These are phyloP conservation scores for Ceratocystis albifundus DNA, from an alignment of 2,329 filamentous ascomycete genomes.

Conservation along the genomic window DNA sequence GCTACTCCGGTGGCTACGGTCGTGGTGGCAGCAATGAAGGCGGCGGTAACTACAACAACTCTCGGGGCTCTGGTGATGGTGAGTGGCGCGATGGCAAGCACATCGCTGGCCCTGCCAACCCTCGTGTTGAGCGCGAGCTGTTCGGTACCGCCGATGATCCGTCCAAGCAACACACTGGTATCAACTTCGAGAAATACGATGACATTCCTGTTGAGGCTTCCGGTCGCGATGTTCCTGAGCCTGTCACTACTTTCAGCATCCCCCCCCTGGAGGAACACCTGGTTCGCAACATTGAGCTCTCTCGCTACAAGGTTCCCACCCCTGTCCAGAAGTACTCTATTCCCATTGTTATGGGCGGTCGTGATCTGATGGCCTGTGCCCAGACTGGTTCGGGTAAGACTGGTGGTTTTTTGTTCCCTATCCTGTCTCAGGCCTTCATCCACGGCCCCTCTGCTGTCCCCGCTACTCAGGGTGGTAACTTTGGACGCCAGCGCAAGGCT, in stretches of 20 bases:
- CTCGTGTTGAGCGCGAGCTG: conserved; percentile 84
- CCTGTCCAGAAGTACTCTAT: conserved; percentile 99
- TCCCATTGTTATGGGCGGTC: conserved; percentile 93
- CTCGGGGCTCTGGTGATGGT: conserved; percentile 83
- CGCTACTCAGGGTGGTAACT: conserved; percentile 53
- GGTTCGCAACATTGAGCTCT: conserved; percentile 81
- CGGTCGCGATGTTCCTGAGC: conserved; percentile 83
- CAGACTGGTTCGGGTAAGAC: conserved; percentile 99
- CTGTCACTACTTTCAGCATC: conserved; percentile 80
- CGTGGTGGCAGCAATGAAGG: conserved; percentile 33
- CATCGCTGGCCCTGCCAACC: conserved; percentile 76
- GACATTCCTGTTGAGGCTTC: conserved; percentile 98
- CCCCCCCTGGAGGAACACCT: conserved; percentile 92
- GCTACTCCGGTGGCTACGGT: conserved; percentile 32
- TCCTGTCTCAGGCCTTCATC: conserved; percentile 92
- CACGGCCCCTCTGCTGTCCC: conserved; percentile 68
- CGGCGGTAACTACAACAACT: conserved; percentile 23
- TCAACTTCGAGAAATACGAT: conserved; percentile 99
- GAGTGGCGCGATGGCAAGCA: conserved; percentile 97
- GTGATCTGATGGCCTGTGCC: conserved; percentile 98
- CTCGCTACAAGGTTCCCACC: conserved; percentile 89
- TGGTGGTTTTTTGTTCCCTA: conserved; percentile 98
- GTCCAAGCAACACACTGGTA: conserved; percentile 89
- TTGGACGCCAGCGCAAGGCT: conserved; percentile 91
- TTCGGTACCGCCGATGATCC: conserved; percentile 87